Conservation (phyloP, 495 filamentous ascomycete genomes). For the Penicillium desertorum region DNA sequence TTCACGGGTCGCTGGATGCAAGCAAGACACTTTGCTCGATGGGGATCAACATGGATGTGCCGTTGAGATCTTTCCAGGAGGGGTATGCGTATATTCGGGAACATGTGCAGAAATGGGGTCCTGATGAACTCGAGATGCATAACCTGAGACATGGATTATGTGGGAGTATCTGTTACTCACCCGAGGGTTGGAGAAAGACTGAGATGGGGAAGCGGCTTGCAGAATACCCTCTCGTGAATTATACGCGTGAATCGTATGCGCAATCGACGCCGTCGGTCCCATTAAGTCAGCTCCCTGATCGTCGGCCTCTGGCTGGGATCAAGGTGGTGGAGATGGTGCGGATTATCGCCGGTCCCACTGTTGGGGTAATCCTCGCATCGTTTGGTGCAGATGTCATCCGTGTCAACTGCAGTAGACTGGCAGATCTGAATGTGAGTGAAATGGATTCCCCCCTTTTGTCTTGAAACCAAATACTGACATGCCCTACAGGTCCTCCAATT, state of each 20-base stretch:
- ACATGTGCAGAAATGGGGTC: conserved; percentile 28
- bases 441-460: not conserved
- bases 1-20: conserved; percentile 35
- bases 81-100: conserved; percentile 27
- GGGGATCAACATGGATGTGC: conserved; percentile 26
- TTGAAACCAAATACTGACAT: not conserved
- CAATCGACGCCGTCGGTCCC: conserved; percentile 21
- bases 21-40: conserved; percentile 22
- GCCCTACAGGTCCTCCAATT: conserved; percentile 35
- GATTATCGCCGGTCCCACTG: conserved; percentile 59
- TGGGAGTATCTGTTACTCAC: conserved; percentile 37
- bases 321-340: conserved; percentile 61
- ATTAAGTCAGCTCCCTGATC: conserved; percentile 14
- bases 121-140: conserved; percentile 39
- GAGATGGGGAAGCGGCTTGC: conserved; percentile 29
- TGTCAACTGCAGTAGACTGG: conserved; percentile 54
- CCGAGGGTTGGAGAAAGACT: conserved; percentile 35
- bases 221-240: conserved; percentile 27
- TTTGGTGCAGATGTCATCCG: conserved; percentile 63
- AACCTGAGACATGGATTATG: conserved; percentile 32
- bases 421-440: conserved; percentile 41
- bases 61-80: conserved; percentile 10
- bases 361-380: conserved; percentile 54
- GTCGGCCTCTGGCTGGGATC: conserved; percentile 53
- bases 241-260: conserved; percentile 24